Evolutionary conservation across 352 stramenopile species (phyloP).

Genomic region (Blastocystis sp.): DNA sequence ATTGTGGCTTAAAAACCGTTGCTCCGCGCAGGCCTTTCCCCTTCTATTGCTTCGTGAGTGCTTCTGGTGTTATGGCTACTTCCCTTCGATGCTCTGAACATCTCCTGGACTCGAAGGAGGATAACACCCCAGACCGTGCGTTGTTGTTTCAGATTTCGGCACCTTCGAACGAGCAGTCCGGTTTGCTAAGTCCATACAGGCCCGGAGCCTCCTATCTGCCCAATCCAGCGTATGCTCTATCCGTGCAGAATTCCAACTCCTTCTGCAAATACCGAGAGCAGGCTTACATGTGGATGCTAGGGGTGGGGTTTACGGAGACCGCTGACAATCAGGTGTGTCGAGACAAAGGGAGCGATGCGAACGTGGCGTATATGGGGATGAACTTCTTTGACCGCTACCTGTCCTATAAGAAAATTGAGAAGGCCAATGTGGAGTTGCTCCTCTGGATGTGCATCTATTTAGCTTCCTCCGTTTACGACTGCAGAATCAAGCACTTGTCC

Average conservation of each 20-base stretch:
- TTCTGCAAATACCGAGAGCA: constrained; percentile 45
- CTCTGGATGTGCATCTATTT: constrained; percentile 34
- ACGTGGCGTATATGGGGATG: constrained; percentile 46
- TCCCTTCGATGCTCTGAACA: constrained; percentile 49
- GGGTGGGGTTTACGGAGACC: neutral
- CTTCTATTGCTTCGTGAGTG: neutral
- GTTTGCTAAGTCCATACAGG: neutral
- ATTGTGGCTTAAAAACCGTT: no score
- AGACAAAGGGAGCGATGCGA: constrained; percentile 32
- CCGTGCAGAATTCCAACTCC: constrained; percentile 22
- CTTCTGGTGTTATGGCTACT: neutral
- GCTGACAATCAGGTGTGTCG: constrained; percentile 30
- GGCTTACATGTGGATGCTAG: constrained; percentile 64
- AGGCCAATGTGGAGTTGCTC: constrained; percentile 25
- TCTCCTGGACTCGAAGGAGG: constrained; percentile 14
- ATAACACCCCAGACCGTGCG: constrained; percentile 10
- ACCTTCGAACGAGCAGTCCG: neutral
- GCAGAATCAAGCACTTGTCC: constrained; percentile 9
- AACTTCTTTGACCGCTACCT: constrained; percentile 59
- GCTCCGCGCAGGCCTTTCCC: neutral
- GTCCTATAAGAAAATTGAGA: constrained; percentile 31
- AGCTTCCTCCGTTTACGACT: constrained; percentile 43
- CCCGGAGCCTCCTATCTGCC: constrained; percentile 21
- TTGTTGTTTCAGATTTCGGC: constrained; percentile 13
- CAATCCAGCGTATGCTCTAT: constrained; percentile 48